Base-by-base conservation (phyloP, 2,329 filamentous ascomycete species). In the Clarireedia sp. region DNA sequence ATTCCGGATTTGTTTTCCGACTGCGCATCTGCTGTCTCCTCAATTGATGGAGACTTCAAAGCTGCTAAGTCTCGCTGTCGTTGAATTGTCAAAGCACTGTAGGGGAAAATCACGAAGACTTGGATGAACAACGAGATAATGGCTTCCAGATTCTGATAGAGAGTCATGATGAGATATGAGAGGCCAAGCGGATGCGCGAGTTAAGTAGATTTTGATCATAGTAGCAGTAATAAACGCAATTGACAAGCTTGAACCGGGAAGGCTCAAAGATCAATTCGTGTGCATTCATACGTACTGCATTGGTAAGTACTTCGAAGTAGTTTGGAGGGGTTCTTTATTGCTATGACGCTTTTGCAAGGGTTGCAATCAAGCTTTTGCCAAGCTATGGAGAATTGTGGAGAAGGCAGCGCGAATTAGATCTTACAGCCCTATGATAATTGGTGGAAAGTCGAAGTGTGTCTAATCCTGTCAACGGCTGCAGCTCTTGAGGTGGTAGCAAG, bases 71-170 rank as follows among this genome's bases (percentile, higher is more conserved):
- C 44, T 54, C 49, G 57, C 29, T 66, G 63, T 38, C 67, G 62
- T 10, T 54, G 61, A 4, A 64, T 66, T 6, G 66, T 68, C 23
- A 67, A 53, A 5, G 67, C 66, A 55, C 61, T 65, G 23, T 65
- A 63, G 3, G 68, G 68, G 29, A 70, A 65, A 23, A 66, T 62
- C 38, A 70, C 56, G 29, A 68, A 65, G 17, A 64, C 45, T 55
- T 70, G 68, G 44, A 67, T 64, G 17, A 67, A 54, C 12, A 63
- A 51, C 8, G 47, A 45, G n/a, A 63, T 16, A 5, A 62, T 48
- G 8, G 57, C 57, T 57, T 62, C 51, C 2, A 63, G 23, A 33
- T 49, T 40, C 23, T 57, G 54, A 45, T 49, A 54, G 17, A 57
- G 43, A 40, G 29, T 41, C 61, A 62, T 63, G 36, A 23, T 54